Evolutionary conservation across 345 rosid species (phyloP), one percentile per base, ranked within the genome.

Genomic region (Lepidium didymum): DNA sequence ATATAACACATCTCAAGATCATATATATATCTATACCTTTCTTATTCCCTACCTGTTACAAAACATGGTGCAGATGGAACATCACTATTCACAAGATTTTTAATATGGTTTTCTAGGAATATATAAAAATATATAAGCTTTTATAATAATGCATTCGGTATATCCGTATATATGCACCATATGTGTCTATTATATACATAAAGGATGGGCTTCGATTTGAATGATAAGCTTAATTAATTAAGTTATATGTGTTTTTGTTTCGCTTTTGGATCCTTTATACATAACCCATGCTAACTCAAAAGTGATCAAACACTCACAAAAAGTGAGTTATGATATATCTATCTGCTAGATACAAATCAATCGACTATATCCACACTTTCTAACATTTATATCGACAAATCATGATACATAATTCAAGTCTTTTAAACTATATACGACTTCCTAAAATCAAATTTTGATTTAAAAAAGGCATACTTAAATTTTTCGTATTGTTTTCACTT

Each of bases 1-100:
- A 68, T 67, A 74, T 66, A 75, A 61, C 56, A 68, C 70, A 72
- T 64, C 59, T 64, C 70, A 64, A 55, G 44, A 36, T 64, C 56
- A 49, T 55, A 59, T 67, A 59, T 67, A 35, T 55, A 44, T 27
- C 31, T 27, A 27, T 47, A 53, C 18, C 14, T 52, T 53, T 61
- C 73, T 62, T 61, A 44, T 67, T 52, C 64, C 47, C 51, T 54
- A 58, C 62, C 51, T 21, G 23, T 73, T 34, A 58, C 42, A 73
- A 68, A 68, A 68, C 59, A 74, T 38, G 34, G 62, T 59, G 64
- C 69, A 60, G 69, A 74, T 54, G 63, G 62, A 67, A 54, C 69
- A 74, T 60, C 69, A 53, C 51, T 60, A 44, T 74, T 73, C 73
- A 67, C 62, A 35, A 51, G 47, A 61, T 44, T 74, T 67, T 29